These are phyloP conservation scores for Papiliotrema terrestris DNA, from an alignment of 1,284 basidiomycete species.

Conservation along the genomic window DNA sequence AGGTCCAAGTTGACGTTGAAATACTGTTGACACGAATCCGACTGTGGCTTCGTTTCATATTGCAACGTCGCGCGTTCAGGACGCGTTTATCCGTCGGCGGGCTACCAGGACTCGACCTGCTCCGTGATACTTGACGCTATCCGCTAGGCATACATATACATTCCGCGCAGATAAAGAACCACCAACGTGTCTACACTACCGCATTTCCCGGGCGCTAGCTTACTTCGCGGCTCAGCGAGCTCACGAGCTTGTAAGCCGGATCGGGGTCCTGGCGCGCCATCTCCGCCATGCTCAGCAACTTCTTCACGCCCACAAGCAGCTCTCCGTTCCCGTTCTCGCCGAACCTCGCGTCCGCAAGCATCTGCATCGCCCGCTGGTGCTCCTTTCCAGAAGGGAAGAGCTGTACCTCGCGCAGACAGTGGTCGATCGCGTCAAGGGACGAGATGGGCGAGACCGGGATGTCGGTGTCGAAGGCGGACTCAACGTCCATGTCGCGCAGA, in stretches of 20 bases:
- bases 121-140: too few species aligned
- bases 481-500: conserved; percentile 83
- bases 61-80: too few species aligned
- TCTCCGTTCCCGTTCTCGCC: conserved; percentile 53
- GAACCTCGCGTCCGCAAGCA: conserved; percentile 75
- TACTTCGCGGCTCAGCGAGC: conserved; percentile 57
- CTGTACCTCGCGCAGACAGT: conserved; percentile 76
- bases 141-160: too few species aligned
- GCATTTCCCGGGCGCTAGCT: too few species aligned
- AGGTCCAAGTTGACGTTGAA: too few species aligned
- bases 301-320: conserved; percentile 89
- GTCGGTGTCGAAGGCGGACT: conserved; percentile 85
- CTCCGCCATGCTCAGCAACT: conserved; percentile 84
- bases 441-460: conserved; percentile 81
- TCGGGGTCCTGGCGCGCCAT: conserved; percentile 94
- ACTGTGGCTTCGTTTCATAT: too few species aligned
- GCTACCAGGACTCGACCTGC: too few species aligned
- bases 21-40: too few species aligned
- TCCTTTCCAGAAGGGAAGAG: conserved; percentile 67
- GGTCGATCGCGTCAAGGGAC: conserved; percentile 66
- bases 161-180: too few species aligned
- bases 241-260: conserved; percentile 68
- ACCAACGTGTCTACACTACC: too few species aligned
- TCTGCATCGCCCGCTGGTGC: conserved; percentile 59
- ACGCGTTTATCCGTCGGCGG: too few species aligned